These are phyloP conservation scores for Pseudogymnoascus sp. DNA, from an alignment of 2,329 filamentous ascomycete genomes.

Conservation along the genomic window DNA sequence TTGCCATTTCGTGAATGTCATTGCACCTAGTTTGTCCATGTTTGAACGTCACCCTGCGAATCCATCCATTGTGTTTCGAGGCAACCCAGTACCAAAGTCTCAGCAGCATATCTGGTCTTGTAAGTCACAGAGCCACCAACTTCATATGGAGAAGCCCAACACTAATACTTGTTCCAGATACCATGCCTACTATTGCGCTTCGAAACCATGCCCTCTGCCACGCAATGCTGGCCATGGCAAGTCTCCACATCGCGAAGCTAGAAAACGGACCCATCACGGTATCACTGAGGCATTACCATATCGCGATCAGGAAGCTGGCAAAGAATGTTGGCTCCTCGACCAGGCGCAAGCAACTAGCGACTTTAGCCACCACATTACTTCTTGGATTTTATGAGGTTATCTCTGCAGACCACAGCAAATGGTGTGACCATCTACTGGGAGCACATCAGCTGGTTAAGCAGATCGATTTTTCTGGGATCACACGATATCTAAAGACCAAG, in stretches of 20 bases:
- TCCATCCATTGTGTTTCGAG: slow-evolving; percentile 57
- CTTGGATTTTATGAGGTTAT: slow-evolving; percentile 92
- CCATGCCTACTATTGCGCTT: slow-evolving; percentile 74
- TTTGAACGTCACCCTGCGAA: slow-evolving; percentile 79
- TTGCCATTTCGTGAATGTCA: slow-evolving; percentile 85
- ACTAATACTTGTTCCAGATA: slow-evolving; percentile 45
- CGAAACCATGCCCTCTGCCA: slow-evolving; percentile 82
- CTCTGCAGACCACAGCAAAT: slow-evolving; percentile 89
- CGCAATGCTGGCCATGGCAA: slow-evolving; percentile 79
- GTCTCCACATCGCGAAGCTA: slow-evolving; percentile 79
- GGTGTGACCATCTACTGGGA: slow-evolving; percentile 86
- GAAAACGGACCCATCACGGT: slow-evolving; percentile 67
- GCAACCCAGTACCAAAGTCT: slow-evolving; percentile 52
- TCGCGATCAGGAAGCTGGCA: slow-evolving; percentile 71
- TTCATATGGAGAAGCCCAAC: slow-evolving; percentile 16
- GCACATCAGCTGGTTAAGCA: slow-evolving; percentile 76
- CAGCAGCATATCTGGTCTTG: slow-evolving; percentile 61
- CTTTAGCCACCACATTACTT: slow-evolving; percentile 78
- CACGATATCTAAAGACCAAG: slow-evolving; percentile 59
- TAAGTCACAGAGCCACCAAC: slow-evolving; percentile 35
- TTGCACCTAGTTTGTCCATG: slow-evolving; percentile 76
- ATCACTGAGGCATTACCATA: slow-evolving; percentile 86
- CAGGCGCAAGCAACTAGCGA: slow-evolving; percentile 67
- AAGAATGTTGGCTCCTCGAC: slow-evolving; percentile 63
- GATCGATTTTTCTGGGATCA: slow-evolving; percentile 69